These are phyloP conservation scores for Epipyxis sp. DNA, from an alignment of 108 stramenopile species.

Conservation along the genomic window DNA sequence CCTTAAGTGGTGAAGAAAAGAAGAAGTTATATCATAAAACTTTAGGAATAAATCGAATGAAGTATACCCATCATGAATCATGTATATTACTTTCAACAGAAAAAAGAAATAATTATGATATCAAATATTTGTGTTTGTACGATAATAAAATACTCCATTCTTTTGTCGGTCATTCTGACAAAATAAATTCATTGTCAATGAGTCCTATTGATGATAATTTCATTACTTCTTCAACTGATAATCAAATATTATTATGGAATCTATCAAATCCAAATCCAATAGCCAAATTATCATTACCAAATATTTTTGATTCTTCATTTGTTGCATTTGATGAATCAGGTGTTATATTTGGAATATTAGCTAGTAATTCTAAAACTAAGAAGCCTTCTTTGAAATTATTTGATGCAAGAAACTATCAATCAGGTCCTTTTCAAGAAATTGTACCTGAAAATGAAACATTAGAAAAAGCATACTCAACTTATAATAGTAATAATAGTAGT, in stretches of 20 bases:
- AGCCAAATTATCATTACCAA: conserved; percentile 29
- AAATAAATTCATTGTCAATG: conserved; percentile 52
- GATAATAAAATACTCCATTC: conserved; percentile 53
- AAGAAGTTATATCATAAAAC: conserved; percentile 49
- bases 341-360: conserved; percentile 49
- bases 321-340: conserved; percentile 55
- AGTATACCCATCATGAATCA: conserved; percentile 57
- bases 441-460: background rate
- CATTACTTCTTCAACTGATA: conserved; percentile 49
- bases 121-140: conserved; percentile 52
- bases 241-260: conserved; percentile 50
- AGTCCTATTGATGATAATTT: conserved; percentile 55
- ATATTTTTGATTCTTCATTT: conserved; percentile 35
- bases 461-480: background rate
- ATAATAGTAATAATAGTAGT: background rate
- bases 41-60: conserved; percentile 43
- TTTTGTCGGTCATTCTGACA: conserved; percentile 49
- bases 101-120: background rate
- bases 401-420: background rate
- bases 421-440: conserved; percentile 6
- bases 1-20: conserved; percentile 46
- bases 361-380: background rate
- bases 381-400: background rate
- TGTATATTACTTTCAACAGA: conserved; percentile 24
- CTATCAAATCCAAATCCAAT: conserved; percentile 10